These are phyloP conservation scores for Anisodus acutangulus DNA, from an alignment of 257 asterid genomes.

Conservation along the genomic window DNA sequence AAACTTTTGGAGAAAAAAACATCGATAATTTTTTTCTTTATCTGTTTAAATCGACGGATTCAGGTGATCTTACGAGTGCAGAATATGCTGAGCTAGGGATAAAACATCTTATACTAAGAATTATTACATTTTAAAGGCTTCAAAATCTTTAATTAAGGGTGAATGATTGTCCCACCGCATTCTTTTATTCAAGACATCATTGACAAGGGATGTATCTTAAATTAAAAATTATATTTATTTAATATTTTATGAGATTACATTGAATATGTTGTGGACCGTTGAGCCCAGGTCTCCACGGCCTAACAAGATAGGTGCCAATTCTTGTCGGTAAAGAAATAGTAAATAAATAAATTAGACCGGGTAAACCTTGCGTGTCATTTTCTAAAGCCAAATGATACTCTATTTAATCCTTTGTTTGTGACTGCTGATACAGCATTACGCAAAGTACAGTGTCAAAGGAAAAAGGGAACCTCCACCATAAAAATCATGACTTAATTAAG, in stretches of 20 bases:
- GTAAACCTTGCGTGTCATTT: neutral
- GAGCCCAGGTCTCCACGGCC: neutral
- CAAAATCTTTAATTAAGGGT: too few species aligned
- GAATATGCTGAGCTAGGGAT: too few species aligned
- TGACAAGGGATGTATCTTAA: neutral
- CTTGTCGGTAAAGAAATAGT: neutral
- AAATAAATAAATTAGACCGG: neutral
- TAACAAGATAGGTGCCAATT: neutral
- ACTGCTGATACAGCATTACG: neutral
- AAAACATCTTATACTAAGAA: too few species aligned
- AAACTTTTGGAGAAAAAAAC: neutral
- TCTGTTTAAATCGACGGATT: too few species aligned
- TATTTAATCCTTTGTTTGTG: neutral
- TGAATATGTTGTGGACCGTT: too few species aligned
- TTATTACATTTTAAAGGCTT: too few species aligned
- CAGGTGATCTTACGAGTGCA: too few species aligned
- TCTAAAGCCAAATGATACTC: neutral
- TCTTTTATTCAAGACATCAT: constrained; percentile 21
- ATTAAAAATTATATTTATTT: neutral
- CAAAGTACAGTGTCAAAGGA: neutral
- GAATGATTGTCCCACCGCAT: neutral
- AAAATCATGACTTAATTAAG: neutral
- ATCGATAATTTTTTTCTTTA: neutral
- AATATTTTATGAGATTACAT: neutral
- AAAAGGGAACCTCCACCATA: neutral